Percentiles rank a stretch among this genome's conserved stretches.
These are phyloP conservation scores for Flagelloscypha sp. DNA, from an alignment of 768 basidiomycete genomes.

Conservation along the genomic window DNA sequence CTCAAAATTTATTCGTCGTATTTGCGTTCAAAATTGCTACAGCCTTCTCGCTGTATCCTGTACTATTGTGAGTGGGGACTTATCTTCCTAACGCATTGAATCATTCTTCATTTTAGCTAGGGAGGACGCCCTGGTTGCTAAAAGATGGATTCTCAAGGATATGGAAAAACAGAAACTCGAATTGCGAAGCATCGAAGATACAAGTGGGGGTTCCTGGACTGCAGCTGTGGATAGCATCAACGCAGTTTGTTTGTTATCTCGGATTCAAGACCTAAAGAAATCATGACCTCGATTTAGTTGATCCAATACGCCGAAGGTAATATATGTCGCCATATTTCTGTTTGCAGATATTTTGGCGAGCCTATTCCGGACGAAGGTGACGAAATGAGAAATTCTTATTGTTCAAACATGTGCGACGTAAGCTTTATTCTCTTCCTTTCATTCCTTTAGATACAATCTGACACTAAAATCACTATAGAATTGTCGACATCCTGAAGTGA, in stretches of 20 bases:
- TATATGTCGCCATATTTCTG: slow-evolving; percentile 62
- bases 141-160: slow-evolving; percentile 38
- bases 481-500: slow-evolving; percentile 72
- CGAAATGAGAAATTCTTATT: slow-evolving; percentile 41
- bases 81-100: neutral
- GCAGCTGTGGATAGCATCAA: slow-evolving; percentile 54
- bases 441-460: neutral
- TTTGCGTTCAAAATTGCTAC: slow-evolving; percentile 2
- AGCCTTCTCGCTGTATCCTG: slow-evolving; percentile 76
- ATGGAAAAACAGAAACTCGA: slow-evolving; percentile 36
- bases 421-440: slow-evolving; percentile 14
- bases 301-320: slow-evolving; percentile 51
- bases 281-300: slow-evolving; percentile 27
- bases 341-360: slow-evolving; percentile 81
- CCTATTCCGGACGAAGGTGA: slow-evolving; percentile 40
- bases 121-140: slow-evolving; percentile 60
- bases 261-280: slow-evolving; percentile 12
- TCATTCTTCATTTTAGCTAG: slow-evolving; percentile 38
- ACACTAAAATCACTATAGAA: slow-evolving; percentile 33
- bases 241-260: slow-evolving; percentile 33
- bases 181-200: slow-evolving; percentile 52
- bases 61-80: slow-evolving; percentile 58
- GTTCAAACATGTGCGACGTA: slow-evolving; percentile 78
- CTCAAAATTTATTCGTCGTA: neutral
- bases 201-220: no score